phyloP scores from a whole-genome alignment of 2,329 filamentous ascomycete species.

The Magnaporthales sp. region DNA sequence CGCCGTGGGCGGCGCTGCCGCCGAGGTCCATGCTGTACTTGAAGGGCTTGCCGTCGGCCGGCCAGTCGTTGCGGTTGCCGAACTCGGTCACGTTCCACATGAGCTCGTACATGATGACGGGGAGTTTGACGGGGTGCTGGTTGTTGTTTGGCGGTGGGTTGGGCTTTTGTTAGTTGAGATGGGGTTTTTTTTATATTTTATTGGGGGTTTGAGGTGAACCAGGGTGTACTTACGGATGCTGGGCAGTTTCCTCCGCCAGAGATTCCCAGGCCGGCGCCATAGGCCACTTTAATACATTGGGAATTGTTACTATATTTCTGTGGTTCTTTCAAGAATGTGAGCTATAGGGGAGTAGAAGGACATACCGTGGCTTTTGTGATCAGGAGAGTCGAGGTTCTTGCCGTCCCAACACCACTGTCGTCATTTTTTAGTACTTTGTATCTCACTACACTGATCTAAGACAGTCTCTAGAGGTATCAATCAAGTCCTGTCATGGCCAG shows the following conservation, averaged over 20 bases:
- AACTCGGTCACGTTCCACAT: conserved; percentile 36
- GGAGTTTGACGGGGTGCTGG: conserved; percentile 33
- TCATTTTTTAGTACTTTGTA: not conserved
- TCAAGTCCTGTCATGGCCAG: too few species aligned
- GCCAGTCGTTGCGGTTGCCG: conserved; percentile 32
- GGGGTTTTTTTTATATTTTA: too few species aligned
- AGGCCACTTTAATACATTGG: conserved; percentile 20
- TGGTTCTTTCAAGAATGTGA: not conserved
- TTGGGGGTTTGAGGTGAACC: too few species aligned
- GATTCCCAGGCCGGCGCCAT: conserved; percentile 33
- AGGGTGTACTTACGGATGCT: conserved; percentile 14
- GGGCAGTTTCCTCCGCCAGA: conserved; percentile 38
- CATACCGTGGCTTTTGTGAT: conserved; percentile 32
- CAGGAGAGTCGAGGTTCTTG: conserved; percentile 30
- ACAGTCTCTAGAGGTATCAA: too few species aligned
- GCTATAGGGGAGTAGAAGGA: too few species aligned
- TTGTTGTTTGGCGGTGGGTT: not conserved
- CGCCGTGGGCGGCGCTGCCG: conserved; percentile 38
- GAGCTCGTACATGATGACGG: conserved; percentile 39
- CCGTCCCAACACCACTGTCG: conserved; percentile 33
- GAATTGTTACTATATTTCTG: not conserved
- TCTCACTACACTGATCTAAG: too few species aligned
- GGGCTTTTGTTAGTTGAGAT: too few species aligned
- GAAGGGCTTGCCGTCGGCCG: conserved; percentile 32
- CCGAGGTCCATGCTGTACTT: conserved; percentile 35